A percentile compares a stretch with the other conserved stretches of the same genome.
Conservation (phyloP, 2,329 filamentous ascomycete genomes). For the Emergomyces pasteurianus region DNA sequence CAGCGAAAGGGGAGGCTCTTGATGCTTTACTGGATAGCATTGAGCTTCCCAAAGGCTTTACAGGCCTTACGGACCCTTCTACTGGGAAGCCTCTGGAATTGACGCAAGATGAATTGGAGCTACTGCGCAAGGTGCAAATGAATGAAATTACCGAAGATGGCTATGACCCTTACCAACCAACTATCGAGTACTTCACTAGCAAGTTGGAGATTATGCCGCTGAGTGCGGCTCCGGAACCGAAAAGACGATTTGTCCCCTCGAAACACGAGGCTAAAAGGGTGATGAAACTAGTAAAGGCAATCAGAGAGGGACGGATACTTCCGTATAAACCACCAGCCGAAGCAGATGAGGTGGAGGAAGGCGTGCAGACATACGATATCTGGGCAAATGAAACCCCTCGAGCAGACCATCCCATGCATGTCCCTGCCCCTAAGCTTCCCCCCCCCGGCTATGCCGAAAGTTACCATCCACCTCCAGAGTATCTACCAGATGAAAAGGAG, state of each 20-base stretch:
- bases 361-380: slow-evolving; percentile 68
- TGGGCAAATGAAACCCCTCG: slow-evolving; percentile 86
- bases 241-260: slow-evolving; percentile 87
- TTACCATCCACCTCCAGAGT: slow-evolving; percentile 92
- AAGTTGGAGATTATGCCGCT: slow-evolving; percentile 88
- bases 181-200: slow-evolving; percentile 87
- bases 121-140: slow-evolving; percentile 76
- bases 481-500: slow-evolving; percentile 77
- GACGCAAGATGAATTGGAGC: slow-evolving; percentile 74
- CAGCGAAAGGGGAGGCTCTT: slow-evolving; percentile 82
- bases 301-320: slow-evolving; percentile 83
- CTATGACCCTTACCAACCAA: slow-evolving; percentile 89
- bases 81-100: slow-evolving; percentile 89
- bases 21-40: slow-evolving; percentile 93
- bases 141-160: slow-evolving; percentile 79
- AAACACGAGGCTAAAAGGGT: slow-evolving; percentile 94
- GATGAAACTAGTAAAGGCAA: slow-evolving; percentile 94
- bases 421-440: slow-evolving; percentile 83
- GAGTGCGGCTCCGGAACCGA: slow-evolving; percentile 88
- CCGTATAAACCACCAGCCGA: slow-evolving; percentile 73
- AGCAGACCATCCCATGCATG: slow-evolving; percentile 81
- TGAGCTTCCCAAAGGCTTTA: slow-evolving; percentile 94
- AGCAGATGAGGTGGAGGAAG: slow-evolving; percentile 59
- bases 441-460: slow-evolving; percentile 91
- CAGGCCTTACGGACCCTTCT: slow-evolving; percentile 81